Conservation (phyloP, 768 basidiomycete genomes). For the Jaapia argillacea region DNA sequence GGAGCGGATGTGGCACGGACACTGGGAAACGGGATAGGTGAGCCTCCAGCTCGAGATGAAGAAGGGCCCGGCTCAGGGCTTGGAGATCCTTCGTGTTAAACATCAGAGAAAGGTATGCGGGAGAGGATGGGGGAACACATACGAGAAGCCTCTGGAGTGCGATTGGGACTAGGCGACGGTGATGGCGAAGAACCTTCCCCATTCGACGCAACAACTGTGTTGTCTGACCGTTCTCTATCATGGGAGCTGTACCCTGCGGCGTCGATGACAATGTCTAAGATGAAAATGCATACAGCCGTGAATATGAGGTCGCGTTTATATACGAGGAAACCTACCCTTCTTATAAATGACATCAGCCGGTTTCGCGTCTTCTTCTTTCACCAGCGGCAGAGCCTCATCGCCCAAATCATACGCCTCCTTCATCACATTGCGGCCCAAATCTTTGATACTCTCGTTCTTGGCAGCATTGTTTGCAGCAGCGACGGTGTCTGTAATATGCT, state of each 20-base stretch:
- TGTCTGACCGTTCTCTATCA: constrained; percentile 20
- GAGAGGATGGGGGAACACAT: too few relatives aligned
- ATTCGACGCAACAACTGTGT: constrained; percentile 11
- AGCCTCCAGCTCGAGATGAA: not conserved
- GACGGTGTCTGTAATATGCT: constrained; percentile 15
- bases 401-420: constrained; percentile 15
- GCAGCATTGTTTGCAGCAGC: constrained; percentile 12
- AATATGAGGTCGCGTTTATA: not conserved
- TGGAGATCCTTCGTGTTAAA: too few relatives aligned
- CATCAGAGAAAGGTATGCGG: too few relatives aligned
- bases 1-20: constrained; percentile 52
- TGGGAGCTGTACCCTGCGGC: constrained; percentile 69
- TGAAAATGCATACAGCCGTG: not conserved
- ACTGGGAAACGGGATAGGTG: constrained; percentile 23
- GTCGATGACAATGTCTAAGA: constrained; percentile 68
- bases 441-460: constrained; percentile 1
- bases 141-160: too few relatives aligned
- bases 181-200: too few relatives aligned
- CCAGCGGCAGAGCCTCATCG: constrained; percentile 41
- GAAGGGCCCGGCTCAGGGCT: not conserved
- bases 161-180: too few relatives aligned
- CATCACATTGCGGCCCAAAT: constrained; percentile 12
- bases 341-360: constrained; percentile 55
- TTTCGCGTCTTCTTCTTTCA: constrained; percentile 29
- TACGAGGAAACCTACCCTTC: constrained; percentile 35